Evolutionary conservation across 2,329 filamentous ascomycete genomes (phyloP).

Genomic region (Fusarium sp.): DNA sequence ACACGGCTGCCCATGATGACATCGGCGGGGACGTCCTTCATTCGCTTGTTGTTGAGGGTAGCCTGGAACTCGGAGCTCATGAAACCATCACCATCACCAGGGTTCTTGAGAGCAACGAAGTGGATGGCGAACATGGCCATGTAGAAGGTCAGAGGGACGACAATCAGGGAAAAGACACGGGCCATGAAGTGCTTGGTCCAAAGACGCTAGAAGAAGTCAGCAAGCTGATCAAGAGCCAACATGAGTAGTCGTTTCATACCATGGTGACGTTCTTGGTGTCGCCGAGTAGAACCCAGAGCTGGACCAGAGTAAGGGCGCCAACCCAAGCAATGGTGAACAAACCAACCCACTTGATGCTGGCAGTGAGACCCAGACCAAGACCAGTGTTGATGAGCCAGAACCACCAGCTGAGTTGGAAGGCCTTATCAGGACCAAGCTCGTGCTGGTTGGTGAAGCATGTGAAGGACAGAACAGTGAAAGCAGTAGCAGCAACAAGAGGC

Average conservation of each 20-base stretch:
- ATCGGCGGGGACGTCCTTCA: constrained; percentile 95
- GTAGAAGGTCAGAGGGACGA: constrained; percentile 91
- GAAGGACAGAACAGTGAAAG: constrained; percentile 90
- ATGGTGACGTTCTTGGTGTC: constrained; percentile 88
- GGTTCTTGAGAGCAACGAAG: constrained; percentile 92
- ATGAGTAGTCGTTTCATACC: constrained; percentile 54
- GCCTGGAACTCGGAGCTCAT: constrained; percentile 99
- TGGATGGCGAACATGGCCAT: constrained; percentile 98
- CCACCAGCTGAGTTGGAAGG: constrained; percentile 94
- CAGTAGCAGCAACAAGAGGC: constrained; percentile 92
- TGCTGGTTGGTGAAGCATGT: constrained; percentile 97
- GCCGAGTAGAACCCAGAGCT: constrained; percentile 95
- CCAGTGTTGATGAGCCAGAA: constrained; percentile 94
- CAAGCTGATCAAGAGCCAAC: background rate
- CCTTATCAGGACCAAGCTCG: constrained; percentile 88
- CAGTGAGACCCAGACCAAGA: constrained; percentile 87
- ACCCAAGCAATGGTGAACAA: constrained; percentile 99
- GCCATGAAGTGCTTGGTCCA: constrained; percentile 97
- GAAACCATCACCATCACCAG: constrained; percentile 97
- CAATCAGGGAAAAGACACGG: constrained; percentile 88
- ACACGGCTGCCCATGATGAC: constrained; percentile 90
- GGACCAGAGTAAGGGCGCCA: constrained; percentile 86
- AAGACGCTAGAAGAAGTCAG: constrained; percentile 64
- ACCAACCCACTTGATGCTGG: constrained; percentile 98
- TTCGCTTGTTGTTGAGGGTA: constrained; percentile 94